phyloP scores from a whole-genome alignment of 2,329 filamentous ascomycete genomes.

The Botryosphaeria dothidea region DNA sequence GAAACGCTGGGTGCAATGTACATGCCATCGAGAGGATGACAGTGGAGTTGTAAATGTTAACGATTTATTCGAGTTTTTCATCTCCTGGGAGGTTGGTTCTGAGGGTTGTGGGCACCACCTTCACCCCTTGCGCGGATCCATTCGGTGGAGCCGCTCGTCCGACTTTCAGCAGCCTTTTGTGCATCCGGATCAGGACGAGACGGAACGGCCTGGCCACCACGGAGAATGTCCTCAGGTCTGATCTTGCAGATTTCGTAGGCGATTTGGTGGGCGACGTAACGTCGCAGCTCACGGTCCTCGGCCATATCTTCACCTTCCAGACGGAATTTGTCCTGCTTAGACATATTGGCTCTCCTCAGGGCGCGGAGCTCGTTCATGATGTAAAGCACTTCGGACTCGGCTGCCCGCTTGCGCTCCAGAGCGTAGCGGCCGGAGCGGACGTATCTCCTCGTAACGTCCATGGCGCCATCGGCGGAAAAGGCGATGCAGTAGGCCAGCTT shows the following conservation, averaged over 20 bases:
- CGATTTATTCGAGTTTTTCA: neutral
- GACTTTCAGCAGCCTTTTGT: conserved; percentile 49
- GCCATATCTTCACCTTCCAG: conserved; percentile 77
- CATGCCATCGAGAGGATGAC: neutral
- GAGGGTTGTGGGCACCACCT: conserved; percentile 38
- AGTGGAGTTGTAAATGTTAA: neutral
- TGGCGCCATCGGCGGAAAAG: conserved; percentile 84
- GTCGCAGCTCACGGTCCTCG: conserved; percentile 74
- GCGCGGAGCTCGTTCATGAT: conserved; percentile 90
- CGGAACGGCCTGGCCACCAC: conserved; percentile 21
- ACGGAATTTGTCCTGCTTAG: conserved; percentile 80
- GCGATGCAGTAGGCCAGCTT: conserved; percentile 97
- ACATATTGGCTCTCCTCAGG: conserved; percentile 78
- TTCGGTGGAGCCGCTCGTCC: conserved; percentile 40
- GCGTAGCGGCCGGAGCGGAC: conserved; percentile 72
- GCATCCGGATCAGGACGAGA: conserved; percentile 45
- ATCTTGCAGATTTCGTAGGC: conserved; percentile 71
- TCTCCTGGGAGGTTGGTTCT: conserved; percentile 42
- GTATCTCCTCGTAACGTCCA: conserved; percentile 68
- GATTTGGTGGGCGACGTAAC: conserved; percentile 72
- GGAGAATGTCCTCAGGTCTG: conserved; percentile 51
- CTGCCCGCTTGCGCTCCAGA: conserved; percentile 72
- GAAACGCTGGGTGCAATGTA: neutral
- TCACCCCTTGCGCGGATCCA: conserved; percentile 39
- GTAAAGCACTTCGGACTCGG: conserved; percentile 88